Conservation (phyloP, 2,329 filamentous ascomycete species). For the Diaporthe longicolla region DNA sequence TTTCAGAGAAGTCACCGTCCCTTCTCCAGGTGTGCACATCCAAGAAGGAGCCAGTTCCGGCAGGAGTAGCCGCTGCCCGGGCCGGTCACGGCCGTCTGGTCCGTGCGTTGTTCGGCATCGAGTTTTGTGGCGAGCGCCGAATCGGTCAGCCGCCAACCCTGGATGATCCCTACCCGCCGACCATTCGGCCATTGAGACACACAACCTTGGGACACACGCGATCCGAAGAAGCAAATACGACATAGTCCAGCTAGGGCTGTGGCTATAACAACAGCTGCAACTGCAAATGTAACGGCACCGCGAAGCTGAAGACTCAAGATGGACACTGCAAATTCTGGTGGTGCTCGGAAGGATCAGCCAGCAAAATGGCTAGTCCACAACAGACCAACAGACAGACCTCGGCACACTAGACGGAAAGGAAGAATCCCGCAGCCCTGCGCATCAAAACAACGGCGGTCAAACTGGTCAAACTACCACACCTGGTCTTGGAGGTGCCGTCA, state of each 20-base stretch:
- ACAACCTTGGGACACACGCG: not conserved
- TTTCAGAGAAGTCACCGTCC: not conserved
- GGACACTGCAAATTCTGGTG: not conserved
- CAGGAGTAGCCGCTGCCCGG: conserved; percentile 17
- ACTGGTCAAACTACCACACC: conserved; percentile 2
- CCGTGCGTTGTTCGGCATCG: conserved; percentile 22
- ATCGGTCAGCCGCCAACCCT: conserved; percentile 4
- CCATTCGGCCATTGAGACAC: not conserved
- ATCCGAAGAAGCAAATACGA: not conserved
- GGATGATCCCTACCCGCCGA: not conserved
- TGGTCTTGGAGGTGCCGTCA: conserved; percentile 10
- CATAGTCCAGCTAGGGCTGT: not conserved
- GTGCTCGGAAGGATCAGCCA: not conserved
- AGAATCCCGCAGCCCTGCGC: not conserved
- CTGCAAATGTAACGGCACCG: not conserved
- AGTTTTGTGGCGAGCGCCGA: conserved; percentile 15
- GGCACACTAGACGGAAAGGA: conserved; percentile 8
- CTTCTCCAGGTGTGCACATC: not conserved
- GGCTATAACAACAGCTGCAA: not conserved
- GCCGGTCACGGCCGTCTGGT: conserved; percentile 12
- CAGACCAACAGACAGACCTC: not conserved
- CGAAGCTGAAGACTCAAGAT: not conserved
- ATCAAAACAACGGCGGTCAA: not conserved
- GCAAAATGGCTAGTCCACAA: not conserved
- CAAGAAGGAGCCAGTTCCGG: conserved; percentile 17